A percentile compares a stretch with the other conserved stretches of the same genome.
Conservation (phyloP, 2,329 filamentous ascomycete species). For the Anthostomella pinea region DNA sequence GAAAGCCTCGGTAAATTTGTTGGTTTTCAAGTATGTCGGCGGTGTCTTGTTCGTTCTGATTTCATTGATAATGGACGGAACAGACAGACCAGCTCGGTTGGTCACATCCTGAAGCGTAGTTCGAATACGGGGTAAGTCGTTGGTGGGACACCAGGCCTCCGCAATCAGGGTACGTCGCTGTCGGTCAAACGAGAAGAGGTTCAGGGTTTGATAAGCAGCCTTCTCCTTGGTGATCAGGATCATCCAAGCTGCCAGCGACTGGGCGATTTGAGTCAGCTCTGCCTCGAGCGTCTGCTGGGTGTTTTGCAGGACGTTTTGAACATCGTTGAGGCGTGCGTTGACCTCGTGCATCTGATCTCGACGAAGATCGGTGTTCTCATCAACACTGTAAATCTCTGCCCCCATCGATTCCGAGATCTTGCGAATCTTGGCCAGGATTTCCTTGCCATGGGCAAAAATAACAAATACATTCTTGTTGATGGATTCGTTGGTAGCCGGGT, state of each 20-base stretch:
- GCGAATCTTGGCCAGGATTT: slow-evolving; percentile 96
- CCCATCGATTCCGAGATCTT: slow-evolving; percentile 98
- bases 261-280: slow-evolving; percentile 89
- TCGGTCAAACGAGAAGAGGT: slow-evolving; percentile 94
- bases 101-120: slow-evolving; percentile 95
- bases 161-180: slow-evolving; percentile 94
- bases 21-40: slow-evolving; percentile 95
- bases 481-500: slow-evolving; percentile 88
- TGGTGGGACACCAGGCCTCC: slow-evolving; percentile 95
- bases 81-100: slow-evolving; percentile 90
- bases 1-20: slow-evolving; percentile 97
- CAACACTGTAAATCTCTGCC: slow-evolving; percentile 92
- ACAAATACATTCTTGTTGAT: slow-evolving; percentile 98
- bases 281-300: slow-evolving; percentile 92
- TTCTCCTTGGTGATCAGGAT: slow-evolving; percentile 98
- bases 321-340: slow-evolving; percentile 86
- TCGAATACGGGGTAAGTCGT: slow-evolving; percentile 84
- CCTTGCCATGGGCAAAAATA: slow-evolving; percentile 97
- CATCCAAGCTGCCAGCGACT: slow-evolving; percentile 94
- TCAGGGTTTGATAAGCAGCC: slow-evolving; percentile 92
- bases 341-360: slow-evolving; percentile 97
- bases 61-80: slow-evolving; percentile 97
- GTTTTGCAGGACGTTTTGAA: slow-evolving; percentile 89
- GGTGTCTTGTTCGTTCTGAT: slow-evolving; percentile 96
- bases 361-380: slow-evolving; percentile 94